Conservation (phyloP, 2,329 filamentous ascomycete species). For the Fusarium chaquense region DNA sequence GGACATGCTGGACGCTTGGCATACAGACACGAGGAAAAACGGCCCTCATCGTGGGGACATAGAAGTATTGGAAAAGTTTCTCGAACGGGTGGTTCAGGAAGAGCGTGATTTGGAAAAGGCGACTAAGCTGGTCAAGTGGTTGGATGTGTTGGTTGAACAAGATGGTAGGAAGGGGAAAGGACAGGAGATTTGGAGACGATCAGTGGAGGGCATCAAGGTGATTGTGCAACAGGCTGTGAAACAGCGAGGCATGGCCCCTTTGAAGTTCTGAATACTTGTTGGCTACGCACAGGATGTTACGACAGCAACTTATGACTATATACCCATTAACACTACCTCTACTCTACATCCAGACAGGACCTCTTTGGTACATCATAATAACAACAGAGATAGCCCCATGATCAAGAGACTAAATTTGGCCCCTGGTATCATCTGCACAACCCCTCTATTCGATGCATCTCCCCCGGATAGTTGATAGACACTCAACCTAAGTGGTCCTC, state of each 20-base stretch:
- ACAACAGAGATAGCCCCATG: neutral
- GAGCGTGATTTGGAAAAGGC: conserved; percentile 85
- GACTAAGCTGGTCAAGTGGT: conserved; percentile 76
- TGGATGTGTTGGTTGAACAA: conserved; percentile 67
- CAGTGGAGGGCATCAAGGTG: conserved; percentile 59
- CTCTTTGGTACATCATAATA: neutral
- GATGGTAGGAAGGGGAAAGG: conserved; percentile 54
- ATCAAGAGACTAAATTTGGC: conserved; percentile 9
- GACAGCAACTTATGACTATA: conserved; percentile 23
- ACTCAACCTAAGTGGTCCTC: conserved; percentile 63
- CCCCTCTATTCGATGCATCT: conserved; percentile 11
- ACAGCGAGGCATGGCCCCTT: conserved; percentile 66
- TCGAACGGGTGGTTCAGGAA: conserved; percentile 76
- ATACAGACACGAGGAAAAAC: conserved; percentile 75
- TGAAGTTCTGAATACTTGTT: conserved; percentile 59
- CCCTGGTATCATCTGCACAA: neutral
- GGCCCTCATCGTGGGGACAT: conserved; percentile 86
- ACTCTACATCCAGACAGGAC: too few relatives aligned
- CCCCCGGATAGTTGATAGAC: conserved; percentile 54
- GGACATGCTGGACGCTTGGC: conserved; percentile 81
- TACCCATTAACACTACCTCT: conserved; percentile 13
- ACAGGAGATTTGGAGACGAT: conserved; percentile 60
- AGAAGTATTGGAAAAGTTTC: conserved; percentile 77
- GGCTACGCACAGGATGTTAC: neutral
- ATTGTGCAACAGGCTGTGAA: conserved; percentile 67